Evolutionary conservation across 2,329 filamentous ascomycete genomes (phyloP), one percentile per base, ranked within the genome.

Genomic region (Ramichloridium luteum): DNA sequence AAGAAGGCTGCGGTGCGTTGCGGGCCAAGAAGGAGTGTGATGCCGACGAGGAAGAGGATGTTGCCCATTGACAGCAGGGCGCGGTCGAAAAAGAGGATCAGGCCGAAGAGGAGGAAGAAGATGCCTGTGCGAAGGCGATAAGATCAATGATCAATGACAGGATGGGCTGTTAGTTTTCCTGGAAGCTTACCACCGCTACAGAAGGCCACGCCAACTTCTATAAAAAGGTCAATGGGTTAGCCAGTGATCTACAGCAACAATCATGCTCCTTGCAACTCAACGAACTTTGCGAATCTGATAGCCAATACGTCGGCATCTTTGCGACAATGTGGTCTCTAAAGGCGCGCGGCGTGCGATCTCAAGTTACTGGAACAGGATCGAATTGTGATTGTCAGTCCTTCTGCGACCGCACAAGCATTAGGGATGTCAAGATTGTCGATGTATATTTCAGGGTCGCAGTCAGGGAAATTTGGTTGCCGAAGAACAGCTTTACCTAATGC

Each of bases 11-110:
- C 67, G 0, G 90, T 96, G 57, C 94, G 94, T 57, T 80, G 72
- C 14, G 83, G 72, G 26, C 90, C 90, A 61, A 98, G 93, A 50
- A 96, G 92, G 37, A 96, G 80, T 16, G 86, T 93, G 15, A 98
- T 74, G 57, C 90, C 90, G 63, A 93, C 83, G 33, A 98, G 74
- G 69, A 98, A 96, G 57, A 98, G 84, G 58, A 98, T 92, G 55
- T 96, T 96, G 63, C 90, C 90, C 90, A 96, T 96, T 46, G 88
- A 88, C 35, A 98, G 75, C 83, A 96, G 86, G 51, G 90, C 83
- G 44, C 90, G 76, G 62, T 98, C 90, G 65, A 98, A 98, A 66
- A 98, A 96, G 61, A 98, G 73, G 61, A 98, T 70, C 6, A 98
- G 83, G 39, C 90, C 90, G 53, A 84, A 82, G 54, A 94, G 72